Evolutionary conservation across 23 red algal genomes (phyloP).

Genomic region (Agarophyton chilense): DNA sequence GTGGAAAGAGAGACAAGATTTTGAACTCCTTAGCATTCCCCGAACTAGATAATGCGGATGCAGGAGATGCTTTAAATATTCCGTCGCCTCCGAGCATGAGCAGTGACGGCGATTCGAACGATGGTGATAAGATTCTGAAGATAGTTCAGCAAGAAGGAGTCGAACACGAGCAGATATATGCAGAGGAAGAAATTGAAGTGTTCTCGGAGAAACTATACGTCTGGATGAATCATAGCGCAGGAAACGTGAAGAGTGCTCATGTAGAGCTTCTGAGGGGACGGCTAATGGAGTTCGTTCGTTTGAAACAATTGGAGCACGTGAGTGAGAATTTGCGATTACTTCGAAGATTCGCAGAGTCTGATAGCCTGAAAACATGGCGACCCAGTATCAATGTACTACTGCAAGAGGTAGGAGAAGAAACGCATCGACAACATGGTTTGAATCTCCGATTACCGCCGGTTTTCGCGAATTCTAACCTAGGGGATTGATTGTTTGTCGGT

Average conservation of each 20-base stretch:
- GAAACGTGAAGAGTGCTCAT: constrained; percentile 57
- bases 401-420: constrained; percentile 1
- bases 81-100: constrained; percentile 66
- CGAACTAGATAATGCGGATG: neutral
- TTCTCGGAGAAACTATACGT: constrained; percentile 31
- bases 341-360: constrained; percentile 20
- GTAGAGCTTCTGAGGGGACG: constrained; percentile 61
- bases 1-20: neutral
- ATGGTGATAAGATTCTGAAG: neutral
- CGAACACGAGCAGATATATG: constrained; percentile 34
- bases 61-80: constrained; percentile 36
- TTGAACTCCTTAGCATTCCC: neutral
- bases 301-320: constrained; percentile 45
- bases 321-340: constrained; percentile 27
- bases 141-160: constrained; percentile 5
- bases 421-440: constrained; percentile 13
- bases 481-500: neutral
- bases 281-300: constrained; percentile 37
- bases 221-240: constrained; percentile 30
- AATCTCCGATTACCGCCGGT: neutral
- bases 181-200: neutral
- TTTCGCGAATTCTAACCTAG: neutral
- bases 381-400: neutral
- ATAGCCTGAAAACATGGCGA: constrained; percentile 27
- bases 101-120: constrained; percentile 28